A percentile compares a stretch with the other conserved stretches of the same genome.
Evolutionary conservation across 768 basidiomycete genomes (phyloP).

Genomic region (Inosperma sp.): DNA sequence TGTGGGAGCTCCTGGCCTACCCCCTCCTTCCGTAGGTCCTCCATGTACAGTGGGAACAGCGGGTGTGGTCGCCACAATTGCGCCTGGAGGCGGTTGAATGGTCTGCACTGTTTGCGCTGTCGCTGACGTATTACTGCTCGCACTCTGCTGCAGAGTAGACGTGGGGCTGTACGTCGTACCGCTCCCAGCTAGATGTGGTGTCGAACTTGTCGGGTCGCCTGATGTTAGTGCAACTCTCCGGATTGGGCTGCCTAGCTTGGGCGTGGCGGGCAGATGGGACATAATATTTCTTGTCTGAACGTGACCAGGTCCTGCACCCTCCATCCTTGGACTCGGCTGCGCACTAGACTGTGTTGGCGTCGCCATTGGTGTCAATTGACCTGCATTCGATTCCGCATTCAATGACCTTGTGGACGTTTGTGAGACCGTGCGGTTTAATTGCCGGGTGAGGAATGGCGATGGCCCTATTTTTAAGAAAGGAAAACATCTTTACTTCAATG

Average conservation of each 20-base stretch:
- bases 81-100: constrained; percentile 19
- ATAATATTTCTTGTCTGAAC: constrained; percentile 4
- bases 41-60: constrained; percentile 8
- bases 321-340: constrained; percentile 9
- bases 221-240: not conserved
- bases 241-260: not conserved
- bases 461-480: constrained; percentile 35
- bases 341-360: constrained; percentile 5
- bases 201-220: not conserved
- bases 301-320: constrained; percentile 5
- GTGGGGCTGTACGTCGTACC: constrained; percentile 25
- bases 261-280: constrained; percentile 8
- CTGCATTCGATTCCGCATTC: constrained; percentile 25
- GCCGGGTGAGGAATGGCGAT: constrained; percentile 57
- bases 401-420: constrained; percentile 55
- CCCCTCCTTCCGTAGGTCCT: not conserved
- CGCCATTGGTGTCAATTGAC: constrained; percentile 3
- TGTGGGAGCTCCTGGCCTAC: constrained; percentile 15
- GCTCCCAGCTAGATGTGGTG: not conserved
- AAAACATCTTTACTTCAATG: too few relatives aligned
- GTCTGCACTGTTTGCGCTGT: too few relatives aligned
- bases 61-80: constrained; percentile 11
- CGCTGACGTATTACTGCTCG: constrained; percentile 3
- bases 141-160: constrained; percentile 20
- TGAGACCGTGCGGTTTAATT: constrained; percentile 61